Evolutionary conservation across 2,329 filamentous ascomycete species (phyloP).

Genomic region (Botrytis aclada): DNA sequence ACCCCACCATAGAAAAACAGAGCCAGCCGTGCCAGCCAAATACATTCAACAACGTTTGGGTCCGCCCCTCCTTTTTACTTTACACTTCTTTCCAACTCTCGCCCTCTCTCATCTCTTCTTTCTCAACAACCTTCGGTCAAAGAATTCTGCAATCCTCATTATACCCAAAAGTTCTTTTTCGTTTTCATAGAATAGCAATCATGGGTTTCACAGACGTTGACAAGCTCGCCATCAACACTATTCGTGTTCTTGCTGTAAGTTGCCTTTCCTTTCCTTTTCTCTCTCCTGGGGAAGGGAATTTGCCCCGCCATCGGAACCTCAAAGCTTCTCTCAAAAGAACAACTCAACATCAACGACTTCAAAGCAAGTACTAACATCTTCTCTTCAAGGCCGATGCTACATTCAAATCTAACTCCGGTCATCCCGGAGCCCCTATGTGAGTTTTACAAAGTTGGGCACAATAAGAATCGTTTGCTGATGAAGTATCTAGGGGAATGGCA

Average conservation of each 20-base stretch:
- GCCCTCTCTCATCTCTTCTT: constrained; percentile 8
- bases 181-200: constrained; percentile 28
- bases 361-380: constrained; percentile 24
- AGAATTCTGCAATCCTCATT: constrained; percentile 1
- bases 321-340: constrained; percentile 32
- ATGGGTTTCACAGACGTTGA: constrained; percentile 92
- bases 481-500: constrained; percentile 68
- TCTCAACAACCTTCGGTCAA: background rate
- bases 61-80: constrained; percentile 14
- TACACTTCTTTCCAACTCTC: constrained; percentile 8
- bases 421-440: constrained; percentile 97
- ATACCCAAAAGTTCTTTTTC: background rate
- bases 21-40: constrained; percentile 1
- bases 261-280: constrained; percentile 28
- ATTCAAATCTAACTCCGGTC: constrained; percentile 90
- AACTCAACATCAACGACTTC: constrained; percentile 14
- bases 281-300: constrained; percentile 10
- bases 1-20: constrained; percentile 12
- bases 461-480: constrained; percentile 2
- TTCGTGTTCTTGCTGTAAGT: constrained; percentile 92
- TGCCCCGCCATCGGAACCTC: constrained; percentile 40
- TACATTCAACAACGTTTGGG: background rate
- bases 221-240: constrained; percentile 94
- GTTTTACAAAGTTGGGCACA: constrained; percentile 31
- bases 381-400: constrained; percentile 87